Evolutionary conservation across 495 filamentous ascomycete genomes (phyloP), one percentile per base, ranked within the genome.

Genomic region (Lasiosphaeris hirsuta): DNA sequence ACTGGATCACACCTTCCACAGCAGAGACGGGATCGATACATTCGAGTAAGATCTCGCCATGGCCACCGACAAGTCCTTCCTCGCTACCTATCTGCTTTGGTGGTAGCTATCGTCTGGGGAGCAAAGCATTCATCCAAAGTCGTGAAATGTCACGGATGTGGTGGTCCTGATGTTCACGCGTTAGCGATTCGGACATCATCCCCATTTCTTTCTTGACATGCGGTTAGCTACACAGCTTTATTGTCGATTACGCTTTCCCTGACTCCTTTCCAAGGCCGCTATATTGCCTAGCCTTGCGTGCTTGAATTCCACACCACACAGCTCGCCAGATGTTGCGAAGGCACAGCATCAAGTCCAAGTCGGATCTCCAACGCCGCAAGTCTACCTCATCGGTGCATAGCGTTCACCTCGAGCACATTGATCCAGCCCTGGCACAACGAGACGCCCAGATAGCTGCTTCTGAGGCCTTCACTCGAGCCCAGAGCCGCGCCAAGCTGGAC

Each of bases 371-470:
- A 63, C 80, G 80, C 62, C 78, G 82, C 52, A 88, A 84, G 67
- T 90, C 88, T 14, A 73, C 80, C 42, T 81, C 82, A 45, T 88
- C 86, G 14, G 73, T 82, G 35, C 76, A 76, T 54, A 80, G 73
- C 30, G 73, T 75, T 36, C 64, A 71, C 35, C 62, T 73, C 13
- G 77, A 82, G 36, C 63, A 77, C 36, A 74, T 84, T 42, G 76
- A 84, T 44, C 76, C 84, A 7, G 75, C 79, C 15, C 62, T 77
- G n/a, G 81, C 82, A 10, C 78, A 81, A 46, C 72, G 76, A 35
- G 81, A 89, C 65, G 88, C 89, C 33, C 78, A 85, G 9, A 79
- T 80, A 39, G 89, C 89, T 47, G 88, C 89, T n/a, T 76, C 75
- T 19, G 71, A 78, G 58, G 88, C 89, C 40, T 90, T 84, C 72